Conservation (phyloP, 2,329 filamentous ascomycete species). For the Fusarium albidum region DNA sequence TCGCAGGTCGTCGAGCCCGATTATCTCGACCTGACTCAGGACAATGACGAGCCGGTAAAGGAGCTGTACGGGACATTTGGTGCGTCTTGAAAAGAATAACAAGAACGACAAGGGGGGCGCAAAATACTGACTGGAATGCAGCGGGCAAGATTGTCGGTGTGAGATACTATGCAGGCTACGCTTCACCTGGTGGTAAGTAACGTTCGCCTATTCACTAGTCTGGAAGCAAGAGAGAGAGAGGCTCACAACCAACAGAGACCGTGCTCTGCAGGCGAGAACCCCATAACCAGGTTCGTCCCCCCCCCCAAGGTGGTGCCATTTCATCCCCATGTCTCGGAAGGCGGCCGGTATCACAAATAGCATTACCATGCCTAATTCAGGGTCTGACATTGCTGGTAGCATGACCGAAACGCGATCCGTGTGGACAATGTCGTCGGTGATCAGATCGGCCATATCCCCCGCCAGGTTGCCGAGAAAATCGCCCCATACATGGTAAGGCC, state of each 20-base stretch:
- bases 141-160: slow-evolving; percentile 60
- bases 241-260: slow-evolving; percentile 51
- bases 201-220: not conserved
- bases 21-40: slow-evolving; percentile 54
- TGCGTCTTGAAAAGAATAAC: slow-evolving; percentile 38
- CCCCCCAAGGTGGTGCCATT: slow-evolving; percentile 25
- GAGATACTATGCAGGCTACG: slow-evolving; percentile 69
- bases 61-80: slow-evolving; percentile 59
- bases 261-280: slow-evolving; percentile 73
- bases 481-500: slow-evolving; percentile 73
- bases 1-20: slow-evolving; percentile 46
- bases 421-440: slow-evolving; percentile 77
- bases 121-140: slow-evolving; percentile 23
- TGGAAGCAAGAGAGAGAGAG: not conserved
- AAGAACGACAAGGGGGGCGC: no score
- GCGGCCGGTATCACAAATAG: not conserved
- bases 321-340: not conserved
- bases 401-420: slow-evolving; percentile 79
- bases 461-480: slow-evolving; percentile 72
- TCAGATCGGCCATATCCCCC: slow-evolving; percentile 83
- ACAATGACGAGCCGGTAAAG: slow-evolving; percentile 48
- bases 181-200: slow-evolving; percentile 59
- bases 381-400: slow-evolving; percentile 46
- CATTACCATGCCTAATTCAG: not conserved
- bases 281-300: slow-evolving; percentile 58